Percentiles rank a stretch among this genome's conserved stretches.
These are phyloP conservation scores for Pseudoturritis turrita DNA, from an alignment of 345 rosid genomes.

Conservation along the genomic window DNA sequence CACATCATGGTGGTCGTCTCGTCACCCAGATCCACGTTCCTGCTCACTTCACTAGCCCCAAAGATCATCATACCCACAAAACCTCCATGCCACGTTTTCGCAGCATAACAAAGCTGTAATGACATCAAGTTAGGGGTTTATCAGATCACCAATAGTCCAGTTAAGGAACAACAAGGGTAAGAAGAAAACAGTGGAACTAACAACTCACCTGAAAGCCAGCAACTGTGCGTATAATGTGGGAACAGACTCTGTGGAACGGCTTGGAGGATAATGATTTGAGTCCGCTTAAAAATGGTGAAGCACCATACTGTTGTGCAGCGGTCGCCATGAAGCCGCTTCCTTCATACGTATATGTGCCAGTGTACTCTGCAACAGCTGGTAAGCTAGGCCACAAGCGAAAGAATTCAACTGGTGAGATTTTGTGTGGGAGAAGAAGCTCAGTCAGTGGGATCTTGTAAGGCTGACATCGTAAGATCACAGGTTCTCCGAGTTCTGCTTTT, in stretches of 20 bases:
- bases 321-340: conserved; percentile 99
- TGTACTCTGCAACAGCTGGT: conserved; percentile 81
- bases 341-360: conserved; percentile 86
- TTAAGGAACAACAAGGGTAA: not conserved
- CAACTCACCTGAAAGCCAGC: conserved; percentile 91
- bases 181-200: not conserved
- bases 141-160: conserved; percentile 8
- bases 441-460: conserved; percentile 96
- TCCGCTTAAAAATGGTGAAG: conserved; percentile 94
- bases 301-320: conserved; percentile 95
- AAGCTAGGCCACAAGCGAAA: conserved; percentile 99
- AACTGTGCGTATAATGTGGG: conserved; percentile 88
- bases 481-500: conserved; percentile 87
- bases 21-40: conserved; percentile 94
- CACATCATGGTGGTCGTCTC: conserved; percentile 97
- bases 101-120: conserved; percentile 86
- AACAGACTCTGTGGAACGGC: conserved; percentile 92
- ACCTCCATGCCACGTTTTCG: conserved; percentile 97
- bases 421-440: conserved; percentile 90
- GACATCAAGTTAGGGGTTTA: conserved; percentile 7
- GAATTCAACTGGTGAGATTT: conserved; percentile 93
- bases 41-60: conserved; percentile 99
- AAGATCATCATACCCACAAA: conserved; percentile 91
- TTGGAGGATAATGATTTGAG: conserved; percentile 83
- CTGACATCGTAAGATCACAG: conserved; percentile 94